Conservation (phyloP, 352 stramenopile species). For the Saprolegnia diclina region DNA sequence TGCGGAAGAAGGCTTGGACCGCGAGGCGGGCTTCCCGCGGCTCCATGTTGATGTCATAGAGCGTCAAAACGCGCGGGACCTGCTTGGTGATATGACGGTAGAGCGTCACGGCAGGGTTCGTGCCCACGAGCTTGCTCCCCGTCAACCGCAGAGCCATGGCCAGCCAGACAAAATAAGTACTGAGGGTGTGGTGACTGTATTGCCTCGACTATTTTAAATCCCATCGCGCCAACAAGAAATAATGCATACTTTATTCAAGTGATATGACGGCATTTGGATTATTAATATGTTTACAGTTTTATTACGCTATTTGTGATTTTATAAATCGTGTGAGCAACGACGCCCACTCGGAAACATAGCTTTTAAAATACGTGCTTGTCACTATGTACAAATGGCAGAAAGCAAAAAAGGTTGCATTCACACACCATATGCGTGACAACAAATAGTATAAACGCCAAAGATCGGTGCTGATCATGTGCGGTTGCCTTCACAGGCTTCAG, state of each 20-base stretch:
- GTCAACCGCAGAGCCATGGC: constrained; percentile 75
- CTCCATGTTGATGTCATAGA: constrained; percentile 97
- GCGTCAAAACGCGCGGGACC: constrained; percentile 93
- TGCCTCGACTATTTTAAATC: neutral
- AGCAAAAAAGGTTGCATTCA: too few relatives aligned
- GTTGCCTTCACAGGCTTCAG: too few relatives aligned
- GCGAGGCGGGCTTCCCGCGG: constrained; percentile 77
- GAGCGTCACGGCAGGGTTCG: constrained; percentile 74
- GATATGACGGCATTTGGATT: neutral
- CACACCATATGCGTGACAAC: too few relatives aligned
- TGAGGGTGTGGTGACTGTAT: neutral
- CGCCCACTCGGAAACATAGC: too few relatives aligned
- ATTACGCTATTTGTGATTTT: neutral
- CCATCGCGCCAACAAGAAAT: neutral
- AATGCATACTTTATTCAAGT: neutral
- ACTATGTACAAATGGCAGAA: too few relatives aligned
- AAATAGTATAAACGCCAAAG: too few relatives aligned
- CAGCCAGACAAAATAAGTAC: constrained; percentile 26
- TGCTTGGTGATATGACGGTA: constrained; percentile 88
- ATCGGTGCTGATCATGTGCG: too few relatives aligned
- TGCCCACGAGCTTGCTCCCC: constrained; percentile 54
- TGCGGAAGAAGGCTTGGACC: constrained; percentile 92
- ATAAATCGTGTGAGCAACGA: neutral
- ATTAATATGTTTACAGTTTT: neutral
- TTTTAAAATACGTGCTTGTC: too few relatives aligned